Base-by-base conservation (phyloP, 225 moss, liverwort and hornwort species). In the Ulota crispa region DNA sequence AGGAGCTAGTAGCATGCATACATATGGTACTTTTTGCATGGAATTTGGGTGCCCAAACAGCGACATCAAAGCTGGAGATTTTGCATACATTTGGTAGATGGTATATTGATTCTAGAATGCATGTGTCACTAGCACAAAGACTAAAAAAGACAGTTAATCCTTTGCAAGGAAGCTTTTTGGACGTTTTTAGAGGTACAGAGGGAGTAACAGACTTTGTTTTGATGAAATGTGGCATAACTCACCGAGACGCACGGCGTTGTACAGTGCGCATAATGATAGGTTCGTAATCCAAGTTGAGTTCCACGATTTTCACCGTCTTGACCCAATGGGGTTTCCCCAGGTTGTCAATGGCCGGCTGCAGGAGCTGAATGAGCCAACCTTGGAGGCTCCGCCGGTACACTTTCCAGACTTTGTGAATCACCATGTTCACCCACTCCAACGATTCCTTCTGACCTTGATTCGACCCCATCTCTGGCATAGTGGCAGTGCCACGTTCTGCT, bases 371-470 rank as follows among this genome's bases (percentile, higher is more conserved):
- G 13, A 97, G 61, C 94, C 93, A 97, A 6, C 83, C 92, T 86
- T 97, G 95, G 20, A 97, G 88, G 32, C 95, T 94, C 68, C 95
- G 92, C 60, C 97, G 77, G 43, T 97, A 97, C 65, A 97, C 97
- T 78, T 95, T 97, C 97, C 97, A 97, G 8, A 94, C 93, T 87
- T 97, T 97, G 59, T 94, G 82, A 75, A 97, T 97, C 78, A 97
- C 89, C 97, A 97, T 97, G 74, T 97, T 97, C 68, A 97, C 97
- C 97, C 97, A 97, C 73, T 97, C 97, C 5, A 97, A 94, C 4
- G 97, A 95, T 77, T 97, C 97, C 85, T 97, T 97, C 76, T 97
- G 92, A 19, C 97, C 95, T 70, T 94, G 90, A 66, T 83, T 95
- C 19, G 90, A 86, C 30, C 93, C 94, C 83, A 91, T 86, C 82